These are phyloP conservation scores for Avena insularis DNA, from an alignment of 176 grass and related monocot genomes.

Conservation along the genomic window DNA sequence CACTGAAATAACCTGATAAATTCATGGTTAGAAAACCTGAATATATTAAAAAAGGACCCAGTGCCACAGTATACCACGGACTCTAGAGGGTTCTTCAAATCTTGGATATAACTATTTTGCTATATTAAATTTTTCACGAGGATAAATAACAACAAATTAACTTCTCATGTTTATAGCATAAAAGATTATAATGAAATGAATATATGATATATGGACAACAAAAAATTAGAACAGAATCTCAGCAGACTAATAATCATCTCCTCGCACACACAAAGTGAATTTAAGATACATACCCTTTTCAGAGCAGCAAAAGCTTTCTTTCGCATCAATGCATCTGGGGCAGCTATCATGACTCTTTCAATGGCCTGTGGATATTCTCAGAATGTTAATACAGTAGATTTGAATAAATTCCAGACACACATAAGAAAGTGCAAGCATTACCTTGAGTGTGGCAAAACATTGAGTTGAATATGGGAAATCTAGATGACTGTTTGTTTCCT, in stretches of 20 bases:
- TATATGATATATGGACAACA: neutral
- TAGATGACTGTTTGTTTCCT: conserved; percentile 50
- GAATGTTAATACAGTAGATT: conserved; percentile 38
- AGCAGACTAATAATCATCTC: neutral
- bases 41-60: neutral
- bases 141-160: conserved; percentile 11
- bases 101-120: conserved; percentile 23
- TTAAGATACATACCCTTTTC: conserved; percentile 56
- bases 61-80: neutral
- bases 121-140: neutral
- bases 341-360: conserved; percentile 80
- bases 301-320: conserved; percentile 81
- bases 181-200: conserved; percentile 29
- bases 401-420: neutral
- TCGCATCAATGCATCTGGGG: conserved; percentile 59
- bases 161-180: neutral
- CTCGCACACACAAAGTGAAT: neutral
- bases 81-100: neutral
- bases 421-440: conserved; percentile 39
- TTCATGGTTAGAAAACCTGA: conserved; percentile 27
- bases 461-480: conserved; percentile 56
- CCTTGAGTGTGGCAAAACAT: conserved; percentile 70
- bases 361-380: conserved; percentile 63
- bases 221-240: neutral
- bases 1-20: conserved; percentile 70